Conservation (phyloP, 805 yeast genomes). For the Wickerhamiella allomyrinae region DNA sequence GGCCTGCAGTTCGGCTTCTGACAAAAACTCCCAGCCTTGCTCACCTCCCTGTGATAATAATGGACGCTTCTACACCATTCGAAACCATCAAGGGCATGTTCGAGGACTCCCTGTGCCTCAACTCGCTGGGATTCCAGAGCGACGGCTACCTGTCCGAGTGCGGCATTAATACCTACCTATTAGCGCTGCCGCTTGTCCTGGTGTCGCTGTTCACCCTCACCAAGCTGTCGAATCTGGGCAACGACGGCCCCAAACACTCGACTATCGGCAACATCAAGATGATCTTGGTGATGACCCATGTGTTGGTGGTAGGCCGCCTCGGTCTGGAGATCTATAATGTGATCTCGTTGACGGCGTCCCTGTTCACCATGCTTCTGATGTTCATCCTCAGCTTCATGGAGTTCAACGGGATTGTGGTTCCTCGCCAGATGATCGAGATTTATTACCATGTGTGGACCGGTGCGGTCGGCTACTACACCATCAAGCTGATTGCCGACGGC, state of each 20-base stretch:
- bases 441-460: slow-evolving; percentile 17
- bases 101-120: slow-evolving; percentile 14
- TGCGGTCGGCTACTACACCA: slow-evolving; percentile 14
- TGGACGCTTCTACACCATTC: background rate
- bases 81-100: slow-evolving; percentile 1
- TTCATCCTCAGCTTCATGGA: slow-evolving; percentile 17
- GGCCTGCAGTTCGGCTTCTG: background rate
- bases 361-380: slow-evolving; percentile 9
- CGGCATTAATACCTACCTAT: slow-evolving; percentile 17
- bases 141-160: slow-evolving; percentile 18
- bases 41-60: background rate
- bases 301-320: slow-evolving; percentile 3
- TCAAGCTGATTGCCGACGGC: slow-evolving; percentile 10
- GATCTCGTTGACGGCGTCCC: slow-evolving; percentile 9
- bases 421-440: slow-evolving; percentile 14
- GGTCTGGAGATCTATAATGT: slow-evolving; percentile 17
- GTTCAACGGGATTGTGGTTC: slow-evolving; percentile 17
- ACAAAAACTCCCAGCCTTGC: background rate
- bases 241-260: slow-evolving; percentile 11
- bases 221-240: slow-evolving; percentile 7
- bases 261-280: slow-evolving; percentile 13
- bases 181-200: slow-evolving; percentile 11
- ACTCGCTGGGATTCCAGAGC: slow-evolving; percentile 11
- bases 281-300: slow-evolving; percentile 10
- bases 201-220: slow-evolving; percentile 12